A percentile compares a stretch with the other conserved stretches of the same genome.
Evolutionary conservation across 2,329 filamentous ascomycete genomes (phyloP).

Genomic region (Trichoderma koningiopsis): DNA sequence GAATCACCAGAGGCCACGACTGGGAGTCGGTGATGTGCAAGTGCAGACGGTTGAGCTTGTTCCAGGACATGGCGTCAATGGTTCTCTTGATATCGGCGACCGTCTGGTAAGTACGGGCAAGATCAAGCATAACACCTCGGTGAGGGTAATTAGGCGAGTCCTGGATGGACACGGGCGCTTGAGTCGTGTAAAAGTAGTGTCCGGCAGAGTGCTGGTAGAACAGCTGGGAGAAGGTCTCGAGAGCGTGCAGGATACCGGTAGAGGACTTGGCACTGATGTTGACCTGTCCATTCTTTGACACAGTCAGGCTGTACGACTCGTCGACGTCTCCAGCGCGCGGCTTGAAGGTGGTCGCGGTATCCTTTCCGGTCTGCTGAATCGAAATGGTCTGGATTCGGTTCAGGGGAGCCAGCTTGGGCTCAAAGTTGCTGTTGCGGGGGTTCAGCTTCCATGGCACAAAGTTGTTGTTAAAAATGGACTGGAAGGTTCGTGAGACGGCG

Average conservation of each 20-base stretch:
- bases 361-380: conserved; percentile 61
- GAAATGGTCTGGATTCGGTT: conserved; percentile 58
- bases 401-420: conserved; percentile 56
- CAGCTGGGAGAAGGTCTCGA: conserved; percentile 77
- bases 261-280: conserved; percentile 66
- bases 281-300: conserved; percentile 61
- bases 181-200: conserved; percentile 63
- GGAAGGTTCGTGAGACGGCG: conserved; percentile 60
- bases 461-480: conserved; percentile 65
- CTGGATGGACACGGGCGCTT: conserved; percentile 69
- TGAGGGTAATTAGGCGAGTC: conserved; percentile 77
- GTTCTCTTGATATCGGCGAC: conserved; percentile 69
- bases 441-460: conserved; percentile 83
- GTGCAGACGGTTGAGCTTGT: conserved; percentile 82
- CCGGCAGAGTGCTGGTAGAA: conserved; percentile 71
- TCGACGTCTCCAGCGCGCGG: conserved; percentile 66
- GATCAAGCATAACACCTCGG: conserved; percentile 79
- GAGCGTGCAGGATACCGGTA: conserved; percentile 67
- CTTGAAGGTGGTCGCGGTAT: conserved; percentile 60
- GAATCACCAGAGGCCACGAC: conserved; percentile 82
- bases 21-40: conserved; percentile 82
- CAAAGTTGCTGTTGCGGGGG: conserved; percentile 62
- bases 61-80: conserved; percentile 75
- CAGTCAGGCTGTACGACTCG: conserved; percentile 71
- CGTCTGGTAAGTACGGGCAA: conserved; percentile 71